Evolutionary conservation across 1,284 basidiomycete species (phyloP).

Genomic region (Blastosporella zonata): DNA sequence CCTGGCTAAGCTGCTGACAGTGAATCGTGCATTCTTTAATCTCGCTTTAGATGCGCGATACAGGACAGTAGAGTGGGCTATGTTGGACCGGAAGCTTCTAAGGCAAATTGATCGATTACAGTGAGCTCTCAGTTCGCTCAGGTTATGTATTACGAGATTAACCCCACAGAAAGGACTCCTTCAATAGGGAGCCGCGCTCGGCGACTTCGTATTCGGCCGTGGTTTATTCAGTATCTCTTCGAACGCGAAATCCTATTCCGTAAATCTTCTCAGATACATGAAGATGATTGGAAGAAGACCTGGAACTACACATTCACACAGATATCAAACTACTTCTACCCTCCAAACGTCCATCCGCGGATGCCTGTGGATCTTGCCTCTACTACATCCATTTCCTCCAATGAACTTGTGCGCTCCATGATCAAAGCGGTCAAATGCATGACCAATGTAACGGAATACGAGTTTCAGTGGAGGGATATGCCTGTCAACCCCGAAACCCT

Average conservation of each 20-base stretch:
- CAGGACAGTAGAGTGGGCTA: conserved; percentile 29
- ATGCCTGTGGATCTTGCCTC: not conserved
- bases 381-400: not conserved
- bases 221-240: conserved; percentile 36
- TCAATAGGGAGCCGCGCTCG: conserved; percentile 28
- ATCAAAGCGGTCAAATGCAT: conserved; percentile 30
- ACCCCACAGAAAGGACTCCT: conserved; percentile 23
- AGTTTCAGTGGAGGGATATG: conserved; percentile 36
- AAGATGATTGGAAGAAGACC: not conserved
- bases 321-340: not conserved
- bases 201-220: conserved; percentile 32
- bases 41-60: conserved; percentile 29
- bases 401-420: conserved; percentile 26
- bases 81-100: conserved; percentile 25
- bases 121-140: conserved; percentile 19
- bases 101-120: conserved; percentile 26
- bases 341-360: not conserved
- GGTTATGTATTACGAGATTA: not conserved
- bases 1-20: conserved; percentile 12
- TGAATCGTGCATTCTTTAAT: conserved; percentile 32
- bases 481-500: conserved; percentile 26
- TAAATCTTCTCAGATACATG: not conserved
- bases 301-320: conserved; percentile 5
- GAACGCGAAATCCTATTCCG: conserved; percentile 21
- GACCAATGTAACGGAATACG: conserved; percentile 29